Conservation (phyloP, 2,329 filamentous ascomycete species). For the Penicillium hordei region DNA sequence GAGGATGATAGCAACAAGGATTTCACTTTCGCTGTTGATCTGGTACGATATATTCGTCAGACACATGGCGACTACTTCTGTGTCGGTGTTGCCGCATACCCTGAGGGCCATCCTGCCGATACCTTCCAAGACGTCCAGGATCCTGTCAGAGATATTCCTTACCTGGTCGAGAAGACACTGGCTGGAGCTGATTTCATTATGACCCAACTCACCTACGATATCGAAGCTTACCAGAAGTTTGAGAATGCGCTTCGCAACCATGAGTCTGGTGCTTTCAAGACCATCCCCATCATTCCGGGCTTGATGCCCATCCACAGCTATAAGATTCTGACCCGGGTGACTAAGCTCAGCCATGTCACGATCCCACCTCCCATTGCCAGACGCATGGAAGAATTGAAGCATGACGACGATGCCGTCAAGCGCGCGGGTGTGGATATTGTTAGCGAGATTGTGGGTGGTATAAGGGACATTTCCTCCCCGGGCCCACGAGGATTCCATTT, state of each 20-base stretch:
- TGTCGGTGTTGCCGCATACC: conserved; percentile 90
- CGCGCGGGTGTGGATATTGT: conserved; percentile 61
- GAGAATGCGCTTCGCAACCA: conserved; percentile 76
- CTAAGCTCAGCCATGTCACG: conserved; percentile 87
- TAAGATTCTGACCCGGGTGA: conserved; percentile 89
- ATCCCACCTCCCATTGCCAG: conserved; percentile 70
- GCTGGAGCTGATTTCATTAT: conserved; percentile 97
- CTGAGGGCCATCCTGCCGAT: conserved; percentile 91
- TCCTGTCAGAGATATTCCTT: conserved; percentile 70
- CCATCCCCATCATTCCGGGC: conserved; percentile 86
- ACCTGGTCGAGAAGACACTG: conserved; percentile 82
- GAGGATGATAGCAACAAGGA: conserved; percentile 66
- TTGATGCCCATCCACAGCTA: conserved; percentile 98
- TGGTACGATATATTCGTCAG: conserved; percentile 84
- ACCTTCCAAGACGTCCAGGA: conserved; percentile 77
- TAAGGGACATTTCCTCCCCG: conserved; percentile 63
- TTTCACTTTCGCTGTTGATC: conserved; percentile 83
- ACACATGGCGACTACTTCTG: conserved; percentile 94
- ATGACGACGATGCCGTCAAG: conserved; percentile 51
- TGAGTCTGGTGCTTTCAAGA: conserved; percentile 79
- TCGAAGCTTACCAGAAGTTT: conserved; percentile 76
- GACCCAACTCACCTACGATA: conserved; percentile 96
- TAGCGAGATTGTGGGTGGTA: conserved; percentile 75
- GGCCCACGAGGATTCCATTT: conserved; percentile 86
- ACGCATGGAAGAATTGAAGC: conserved; percentile 53